Evolutionary conservation across 768 basidiomycete genomes (phyloP), one percentile per base, ranked within the genome.

Genomic region (Naganishia kalamii): DNA sequence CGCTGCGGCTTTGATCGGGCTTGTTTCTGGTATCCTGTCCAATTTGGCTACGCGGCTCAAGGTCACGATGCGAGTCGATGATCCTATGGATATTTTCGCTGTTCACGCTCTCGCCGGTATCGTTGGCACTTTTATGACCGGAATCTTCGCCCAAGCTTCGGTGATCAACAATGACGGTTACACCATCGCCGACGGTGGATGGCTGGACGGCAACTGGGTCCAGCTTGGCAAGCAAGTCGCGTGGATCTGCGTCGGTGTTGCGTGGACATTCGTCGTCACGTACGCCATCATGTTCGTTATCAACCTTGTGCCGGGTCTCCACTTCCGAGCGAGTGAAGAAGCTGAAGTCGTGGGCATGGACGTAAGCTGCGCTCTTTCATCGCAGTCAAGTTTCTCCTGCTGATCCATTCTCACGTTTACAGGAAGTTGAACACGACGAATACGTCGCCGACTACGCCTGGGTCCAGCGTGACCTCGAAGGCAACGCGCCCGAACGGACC

Each of bases 11-110:
- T 81, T 87, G 0, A 93, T 90, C 74, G 94, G 94, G 43, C 82
- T 93, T 69, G 80, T 90, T 72, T 88, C 87, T 0, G 89, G 89
- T 19, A 88, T 87, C 0, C 70, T 86, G 1, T 96, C 90, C 81
- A 98, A 98, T 79, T 91, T 90, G 77, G 89, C 91, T n/a, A 97
- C 94, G 3, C 87, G 94, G 71, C 83, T 98, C 75, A 98, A 97
- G 80, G 90, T 88, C 76, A 52, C 88, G 30, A 78, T 78, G 75
- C 64, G 74, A 49, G 77, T 78, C 30, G 75, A 77, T 60, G 77
- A 75, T 62, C 73, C 74, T 37, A 74, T 80, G 73, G 79, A 92
- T 87, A 92, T 97, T 74, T 96, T 94, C 73, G 91, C 93, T 10
- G 72, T 75, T 48, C 78, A 80, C 74, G 78, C 75, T 44, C 65